A percentile compares a stretch with the other conserved stretches of the same genome.
Conservation (phyloP, 2,329 filamentous ascomycete species). For the Magnaporthiopsis incrustans region DNA sequence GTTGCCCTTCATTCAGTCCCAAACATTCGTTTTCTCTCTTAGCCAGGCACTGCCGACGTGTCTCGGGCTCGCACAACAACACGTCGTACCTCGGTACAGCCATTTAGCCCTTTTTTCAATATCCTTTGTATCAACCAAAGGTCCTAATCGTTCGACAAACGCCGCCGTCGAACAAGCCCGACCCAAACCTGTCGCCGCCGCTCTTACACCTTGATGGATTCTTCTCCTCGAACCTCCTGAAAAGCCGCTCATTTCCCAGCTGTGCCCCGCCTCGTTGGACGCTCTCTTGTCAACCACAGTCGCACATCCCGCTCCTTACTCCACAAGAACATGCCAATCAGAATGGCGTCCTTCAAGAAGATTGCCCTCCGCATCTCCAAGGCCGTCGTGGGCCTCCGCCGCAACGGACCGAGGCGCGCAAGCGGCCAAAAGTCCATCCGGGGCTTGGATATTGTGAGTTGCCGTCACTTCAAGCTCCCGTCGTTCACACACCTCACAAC, state of each 20-base stretch:
- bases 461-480: background rate
- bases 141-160: background rate
- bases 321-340: background rate
- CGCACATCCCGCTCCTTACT: no score
- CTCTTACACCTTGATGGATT: background rate
- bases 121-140: background rate
- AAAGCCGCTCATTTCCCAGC: background rate
- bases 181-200: background rate
- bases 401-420: background rate
- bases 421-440: background rate
- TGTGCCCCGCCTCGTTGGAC: background rate
- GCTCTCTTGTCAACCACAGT: background rate
- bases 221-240: background rate
- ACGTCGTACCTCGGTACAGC: background rate
- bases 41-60: background rate
- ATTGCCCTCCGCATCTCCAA: slow-evolving; percentile 2
- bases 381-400: background rate
- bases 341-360: slow-evolving; percentile 1
- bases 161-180: background rate
- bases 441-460: background rate
- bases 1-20: background rate
- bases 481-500: no score
- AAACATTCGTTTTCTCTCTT: background rate
- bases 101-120: background rate
- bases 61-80: background rate